phyloP scores from a whole-genome alignment of 495 filamentous ascomycete species.

The Penicillium herquei region DNA sequence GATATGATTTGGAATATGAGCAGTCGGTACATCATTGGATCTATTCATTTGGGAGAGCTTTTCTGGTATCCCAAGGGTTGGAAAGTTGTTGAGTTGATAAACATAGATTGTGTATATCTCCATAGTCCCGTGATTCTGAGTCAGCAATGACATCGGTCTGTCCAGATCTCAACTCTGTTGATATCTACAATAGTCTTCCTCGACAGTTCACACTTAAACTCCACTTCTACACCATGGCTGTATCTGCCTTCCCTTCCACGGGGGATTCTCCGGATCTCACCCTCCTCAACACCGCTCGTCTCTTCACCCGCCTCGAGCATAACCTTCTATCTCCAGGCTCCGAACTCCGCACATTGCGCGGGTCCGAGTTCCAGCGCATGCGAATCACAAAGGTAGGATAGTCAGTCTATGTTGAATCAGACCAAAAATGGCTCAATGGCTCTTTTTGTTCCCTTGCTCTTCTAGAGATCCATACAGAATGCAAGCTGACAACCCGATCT shows the following conservation, averaged over 20 bases:
- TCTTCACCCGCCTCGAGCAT: slow-evolving; percentile 71
- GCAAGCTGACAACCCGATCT: neutral
- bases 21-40: too few species aligned
- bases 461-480: neutral
- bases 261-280: slow-evolving; percentile 37
- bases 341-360: slow-evolving; percentile 56
- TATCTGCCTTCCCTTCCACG: slow-evolving; percentile 28
- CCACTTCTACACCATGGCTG: slow-evolving; percentile 24
- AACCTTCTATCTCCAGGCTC: slow-evolving; percentile 66
- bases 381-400: slow-evolving; percentile 47
- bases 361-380: slow-evolving; percentile 68
- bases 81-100: neutral
- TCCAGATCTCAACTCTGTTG: neutral
- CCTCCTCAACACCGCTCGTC: slow-evolving; percentile 62
- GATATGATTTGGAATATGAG: too few species aligned
- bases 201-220: neutral
- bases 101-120: neutral
- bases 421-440: neutral
- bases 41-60: too few species aligned
- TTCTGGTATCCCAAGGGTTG: too few species aligned
- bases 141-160: slow-evolving; percentile 6
- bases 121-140: neutral
- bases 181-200: neutral
- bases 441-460: neutral
- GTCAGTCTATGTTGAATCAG: neutral